phyloP scores from a whole-genome alignment of 345 rosid genomes.

The Zanthoxylum bungeanum region DNA sequence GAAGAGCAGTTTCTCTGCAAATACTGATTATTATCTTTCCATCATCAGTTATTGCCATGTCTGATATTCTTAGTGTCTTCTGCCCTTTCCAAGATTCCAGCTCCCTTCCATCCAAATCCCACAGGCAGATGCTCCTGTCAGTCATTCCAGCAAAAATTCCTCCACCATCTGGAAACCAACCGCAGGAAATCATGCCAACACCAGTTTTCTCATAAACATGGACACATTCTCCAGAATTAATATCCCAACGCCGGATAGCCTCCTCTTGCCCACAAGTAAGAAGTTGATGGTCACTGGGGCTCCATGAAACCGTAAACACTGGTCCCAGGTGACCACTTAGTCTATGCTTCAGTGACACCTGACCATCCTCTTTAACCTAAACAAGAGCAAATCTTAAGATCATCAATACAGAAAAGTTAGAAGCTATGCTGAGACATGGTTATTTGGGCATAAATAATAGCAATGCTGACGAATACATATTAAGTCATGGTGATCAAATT shows the following conservation, averaged over 20 bases:
- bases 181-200: conserved; percentile 60
- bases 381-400: conserved; percentile 7
- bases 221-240: conserved; percentile 51
- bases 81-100: conserved; percentile 70
- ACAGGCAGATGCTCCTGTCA: conserved; percentile 61
- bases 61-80: conserved; percentile 52
- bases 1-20: conserved; percentile 47
- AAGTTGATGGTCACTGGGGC: conserved; percentile 58
- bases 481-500: not conserved
- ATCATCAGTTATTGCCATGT: conserved; percentile 61
- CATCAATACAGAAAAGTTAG: conserved; percentile 1
- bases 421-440: too few relatives aligned
- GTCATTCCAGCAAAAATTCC: conserved; percentile 54
- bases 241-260: conserved; percentile 63
- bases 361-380: conserved; percentile 46
- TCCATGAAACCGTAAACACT: conserved; percentile 58
- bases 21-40: conserved; percentile 60
- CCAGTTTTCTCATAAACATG: conserved; percentile 50
- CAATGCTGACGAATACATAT: not conserved
- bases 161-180: conserved; percentile 58
- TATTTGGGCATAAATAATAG: not conserved
- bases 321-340: conserved; percentile 54
- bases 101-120: conserved; percentile 72
- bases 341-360: conserved; percentile 44
- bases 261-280: conserved; percentile 74